phyloP scores from a whole-genome alignment of 2,329 filamentous ascomycete genomes.

The Onygena corvina region DNA sequence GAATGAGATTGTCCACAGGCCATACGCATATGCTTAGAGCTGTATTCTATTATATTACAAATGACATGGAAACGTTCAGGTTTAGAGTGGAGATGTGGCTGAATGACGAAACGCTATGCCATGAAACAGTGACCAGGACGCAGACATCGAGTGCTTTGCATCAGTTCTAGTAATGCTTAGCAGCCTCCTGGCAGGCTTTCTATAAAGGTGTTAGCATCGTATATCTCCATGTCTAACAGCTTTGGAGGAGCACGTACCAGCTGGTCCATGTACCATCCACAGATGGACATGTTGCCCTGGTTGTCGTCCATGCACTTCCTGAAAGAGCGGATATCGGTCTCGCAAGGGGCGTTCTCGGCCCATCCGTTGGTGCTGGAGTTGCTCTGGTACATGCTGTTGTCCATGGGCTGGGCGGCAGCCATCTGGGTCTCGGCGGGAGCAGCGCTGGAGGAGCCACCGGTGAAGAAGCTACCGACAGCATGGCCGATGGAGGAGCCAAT shows the following conservation, averaged over 20 bases:
- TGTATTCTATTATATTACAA: conserved; percentile 3
- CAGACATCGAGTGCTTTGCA: not conserved
- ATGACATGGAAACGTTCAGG: conserved; percentile 1
- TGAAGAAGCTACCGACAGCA: conserved; percentile 80
- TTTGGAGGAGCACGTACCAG: conserved; percentile 39
- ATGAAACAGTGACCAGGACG: not conserved
- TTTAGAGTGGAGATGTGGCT: not conserved
- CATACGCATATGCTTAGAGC: not conserved
- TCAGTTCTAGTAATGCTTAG: conserved; percentile 52
- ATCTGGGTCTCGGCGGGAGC: conserved; percentile 44
- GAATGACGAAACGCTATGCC: not conserved
- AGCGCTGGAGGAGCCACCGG: conserved; percentile 51
- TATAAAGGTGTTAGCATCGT: conserved; percentile 21
- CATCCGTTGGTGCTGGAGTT: conserved; percentile 39
- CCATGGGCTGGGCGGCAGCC: conserved; percentile 43
- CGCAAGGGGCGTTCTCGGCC: conserved; percentile 52
- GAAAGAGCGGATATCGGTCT: conserved; percentile 69
- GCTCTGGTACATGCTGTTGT: conserved; percentile 36
- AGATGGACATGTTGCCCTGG: conserved; percentile 85
- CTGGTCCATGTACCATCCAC: conserved; percentile 97
- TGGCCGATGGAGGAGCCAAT: conserved; percentile 92
- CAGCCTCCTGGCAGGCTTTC: conserved; percentile 74
- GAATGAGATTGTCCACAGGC: not conserved
- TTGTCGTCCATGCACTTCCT: conserved; percentile 95
- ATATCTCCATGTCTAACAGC: conserved; percentile 2